phyloP scores from a whole-genome alignment of 2,329 filamentous ascomycete species.

The Coleophoma crateriformis region DNA sequence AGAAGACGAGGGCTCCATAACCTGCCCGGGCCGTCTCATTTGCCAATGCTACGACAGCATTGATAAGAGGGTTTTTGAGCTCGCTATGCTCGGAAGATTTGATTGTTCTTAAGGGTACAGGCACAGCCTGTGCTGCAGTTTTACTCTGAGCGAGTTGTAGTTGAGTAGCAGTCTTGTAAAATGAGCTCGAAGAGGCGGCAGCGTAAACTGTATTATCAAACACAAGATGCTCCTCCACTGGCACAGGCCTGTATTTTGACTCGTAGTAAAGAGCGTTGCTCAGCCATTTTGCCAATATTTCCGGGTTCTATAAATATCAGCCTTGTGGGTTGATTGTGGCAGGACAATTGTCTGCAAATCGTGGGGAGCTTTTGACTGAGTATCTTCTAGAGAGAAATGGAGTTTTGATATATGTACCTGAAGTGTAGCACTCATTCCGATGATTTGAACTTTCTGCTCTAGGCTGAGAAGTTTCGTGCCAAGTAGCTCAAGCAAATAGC shows the following conservation, averaged over 20 bases:
- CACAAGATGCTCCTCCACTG: slow-evolving; percentile 69
- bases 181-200: slow-evolving; percentile 49
- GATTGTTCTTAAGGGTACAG: slow-evolving; percentile 41
- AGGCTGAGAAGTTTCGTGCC: slow-evolving; percentile 68
- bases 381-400: not conserved
- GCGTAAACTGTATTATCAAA: slow-evolving; percentile 65
- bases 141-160: slow-evolving; percentile 27
- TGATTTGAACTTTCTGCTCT: slow-evolving; percentile 61
- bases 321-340: not conserved
- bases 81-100: slow-evolving; percentile 53
- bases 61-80: slow-evolving; percentile 58
- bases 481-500: slow-evolving; percentile 70
- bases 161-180: slow-evolving; percentile 53
- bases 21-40: slow-evolving; percentile 63
- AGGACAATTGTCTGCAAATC: not conserved
- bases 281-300: slow-evolving; percentile 65
- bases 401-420: slow-evolving; percentile 40
- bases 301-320: slow-evolving; percentile 51
- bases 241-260: slow-evolving; percentile 69
- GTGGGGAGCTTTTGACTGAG: not conserved
- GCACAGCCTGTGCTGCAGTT: slow-evolving; percentile 25
- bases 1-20: slow-evolving; percentile 70
- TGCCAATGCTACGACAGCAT: slow-evolving; percentile 65
- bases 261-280: slow-evolving; percentile 61
- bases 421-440: slow-evolving; percentile 77